A percentile compares a stretch with the other conserved stretches of the same genome.
These are phyloP conservation scores for Fonsecaea nubica DNA, from an alignment of 2,329 filamentous ascomycete species.

Conservation along the genomic window DNA sequence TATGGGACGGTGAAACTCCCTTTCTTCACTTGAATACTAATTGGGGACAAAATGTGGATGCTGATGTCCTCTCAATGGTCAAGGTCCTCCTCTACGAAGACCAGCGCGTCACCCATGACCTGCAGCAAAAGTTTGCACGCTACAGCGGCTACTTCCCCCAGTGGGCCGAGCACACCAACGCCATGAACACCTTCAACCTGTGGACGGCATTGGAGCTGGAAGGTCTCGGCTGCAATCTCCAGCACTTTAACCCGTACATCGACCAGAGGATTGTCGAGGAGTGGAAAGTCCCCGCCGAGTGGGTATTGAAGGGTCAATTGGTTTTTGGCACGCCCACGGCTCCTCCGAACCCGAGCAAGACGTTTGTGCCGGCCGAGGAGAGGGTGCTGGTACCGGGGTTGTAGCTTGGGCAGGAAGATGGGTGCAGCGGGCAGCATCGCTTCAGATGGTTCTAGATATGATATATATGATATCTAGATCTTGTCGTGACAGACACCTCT, in stretches of 20 bases:
- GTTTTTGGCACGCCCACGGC: conserved; percentile 11
- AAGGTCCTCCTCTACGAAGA: conserved; percentile 13
- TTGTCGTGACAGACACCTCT: too few relatives aligned
- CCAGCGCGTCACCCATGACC: not conserved
- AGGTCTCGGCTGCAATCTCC: conserved; percentile 1
- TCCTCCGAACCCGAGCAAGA: not conserved
- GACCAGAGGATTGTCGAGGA: not conserved
- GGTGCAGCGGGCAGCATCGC: too few relatives aligned
- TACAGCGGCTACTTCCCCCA: not conserved
- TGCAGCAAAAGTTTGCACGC: not conserved
- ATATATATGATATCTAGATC: too few relatives aligned
- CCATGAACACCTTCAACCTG: conserved; percentile 6
- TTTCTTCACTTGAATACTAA: too few relatives aligned
- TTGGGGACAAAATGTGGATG: too few relatives aligned
- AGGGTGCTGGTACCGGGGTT: not conserved
- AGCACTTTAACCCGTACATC: conserved; percentile 7
- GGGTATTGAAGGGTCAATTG: conserved; percentile 5
- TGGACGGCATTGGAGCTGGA: conserved; percentile 7
- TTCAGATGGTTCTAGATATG: too few relatives aligned
- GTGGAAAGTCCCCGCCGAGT: conserved; percentile 4
- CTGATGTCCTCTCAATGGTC: not conserved
- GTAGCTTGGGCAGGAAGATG: not conserved
- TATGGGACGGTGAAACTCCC: conserved; percentile 17
- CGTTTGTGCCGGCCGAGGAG: not conserved
- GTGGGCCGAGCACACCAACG: conserved; percentile 11